Percentiles rank a stretch among this genome's conserved stretches.
Conservation (phyloP, 2,329 filamentous ascomycete species). For the Paecilomyces sp. region DNA sequence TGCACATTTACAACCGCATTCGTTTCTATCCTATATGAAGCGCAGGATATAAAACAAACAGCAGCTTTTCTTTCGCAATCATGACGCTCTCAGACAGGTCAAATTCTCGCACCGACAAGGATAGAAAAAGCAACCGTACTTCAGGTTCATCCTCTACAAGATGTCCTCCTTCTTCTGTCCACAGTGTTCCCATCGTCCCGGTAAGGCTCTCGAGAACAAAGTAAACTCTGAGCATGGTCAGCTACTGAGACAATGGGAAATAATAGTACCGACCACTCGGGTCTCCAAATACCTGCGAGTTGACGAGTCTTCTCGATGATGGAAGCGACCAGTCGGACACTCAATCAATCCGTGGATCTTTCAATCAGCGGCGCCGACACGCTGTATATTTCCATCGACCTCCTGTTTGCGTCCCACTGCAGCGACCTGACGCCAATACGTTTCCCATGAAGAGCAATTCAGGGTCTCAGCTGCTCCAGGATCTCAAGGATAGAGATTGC, state of each 20-base stretch:
- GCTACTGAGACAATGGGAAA: neutral
- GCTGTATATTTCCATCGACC: conserved; percentile 24
- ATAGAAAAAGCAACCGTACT: neutral
- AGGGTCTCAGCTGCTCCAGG: conserved; percentile 4
- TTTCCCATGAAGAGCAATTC: neutral
- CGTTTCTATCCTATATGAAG: neutral
- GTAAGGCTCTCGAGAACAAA: neutral
- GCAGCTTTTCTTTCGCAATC: neutral
- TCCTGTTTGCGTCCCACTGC: conserved; percentile 17
- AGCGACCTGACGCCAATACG: conserved; percentile 1
- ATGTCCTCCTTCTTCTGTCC: neutral
- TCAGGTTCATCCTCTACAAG: neutral
- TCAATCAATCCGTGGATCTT: conserved; percentile 13
- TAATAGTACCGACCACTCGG: neutral
- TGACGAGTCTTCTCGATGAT: conserved; percentile 1
- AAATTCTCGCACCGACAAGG: neutral
- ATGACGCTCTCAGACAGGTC: neutral
- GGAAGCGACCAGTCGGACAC: conserved; percentile 8
- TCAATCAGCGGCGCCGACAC: conserved; percentile 19
- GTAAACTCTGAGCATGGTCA: neutral
- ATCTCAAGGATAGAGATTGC: conserved; percentile 3
- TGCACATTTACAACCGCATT: neutral
- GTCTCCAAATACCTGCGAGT: neutral
- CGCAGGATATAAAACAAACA: neutral
- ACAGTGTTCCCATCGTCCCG: neutral